Percentiles rank a stretch among this genome's conserved stretches.
Evolutionary conservation across 2,329 filamentous ascomycete genomes (phyloP).

Genomic region (Geosmithia putterillii): DNA sequence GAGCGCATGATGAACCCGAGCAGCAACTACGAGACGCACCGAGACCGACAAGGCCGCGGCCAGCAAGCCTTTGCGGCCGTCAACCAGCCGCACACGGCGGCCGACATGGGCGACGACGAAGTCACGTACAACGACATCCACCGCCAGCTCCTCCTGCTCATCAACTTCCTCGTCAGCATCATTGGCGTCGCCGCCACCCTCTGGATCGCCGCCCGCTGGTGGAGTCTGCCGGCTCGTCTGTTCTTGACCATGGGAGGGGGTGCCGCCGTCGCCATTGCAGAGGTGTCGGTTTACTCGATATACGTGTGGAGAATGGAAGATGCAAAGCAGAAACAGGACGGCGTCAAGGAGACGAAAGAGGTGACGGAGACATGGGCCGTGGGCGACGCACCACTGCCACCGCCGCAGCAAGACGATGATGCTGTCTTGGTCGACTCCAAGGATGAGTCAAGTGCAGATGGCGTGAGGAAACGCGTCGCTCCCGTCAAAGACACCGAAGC

Average conservation of each 20-base stretch:
- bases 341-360: conserved; percentile 52
- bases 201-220: conserved; percentile 68
- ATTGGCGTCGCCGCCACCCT: conserved; percentile 65
- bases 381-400: conserved; percentile 23
- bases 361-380: conserved; percentile 63
- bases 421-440: conserved; percentile 12
- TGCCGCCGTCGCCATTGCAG: conserved; percentile 57
- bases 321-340: conserved; percentile 50
- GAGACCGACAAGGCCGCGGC: conserved; percentile 29
- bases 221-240: conserved; percentile 58
- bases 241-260: conserved; percentile 61
- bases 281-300: conserved; percentile 65
- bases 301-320: conserved; percentile 62
- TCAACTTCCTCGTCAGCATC: conserved; percentile 84
- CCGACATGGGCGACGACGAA: conserved; percentile 46
- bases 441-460: conserved; percentile 5
- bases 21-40: conserved; percentile 9
- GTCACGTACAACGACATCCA: conserved; percentile 62
- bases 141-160: conserved; percentile 69
- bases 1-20: conserved; percentile 62
- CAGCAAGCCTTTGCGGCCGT: conserved; percentile 40
- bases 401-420: conserved; percentile 11
- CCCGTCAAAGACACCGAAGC: conserved; percentile 5
- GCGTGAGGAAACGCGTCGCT: conserved; percentile 13
- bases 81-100: conserved; percentile 30